These are phyloP conservation scores for Eimeria acervulina DNA, from an alignment of 169 alveolate genomes.

Conservation along the genomic window DNA sequence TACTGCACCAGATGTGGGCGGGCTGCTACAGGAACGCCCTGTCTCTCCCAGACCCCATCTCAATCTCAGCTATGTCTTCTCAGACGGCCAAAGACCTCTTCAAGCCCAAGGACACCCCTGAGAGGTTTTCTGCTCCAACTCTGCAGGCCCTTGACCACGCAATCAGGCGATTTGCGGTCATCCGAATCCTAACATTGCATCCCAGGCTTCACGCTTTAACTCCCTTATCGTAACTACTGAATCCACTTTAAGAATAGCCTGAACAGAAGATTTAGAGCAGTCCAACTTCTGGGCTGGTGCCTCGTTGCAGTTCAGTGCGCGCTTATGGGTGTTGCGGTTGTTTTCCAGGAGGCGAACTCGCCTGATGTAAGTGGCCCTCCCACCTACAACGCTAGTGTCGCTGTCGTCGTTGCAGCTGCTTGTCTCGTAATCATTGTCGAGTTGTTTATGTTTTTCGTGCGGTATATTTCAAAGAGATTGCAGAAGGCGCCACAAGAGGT, in stretches of 20 bases:
- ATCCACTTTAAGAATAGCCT: background rate
- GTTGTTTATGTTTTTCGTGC: background rate
- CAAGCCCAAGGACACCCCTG: background rate
- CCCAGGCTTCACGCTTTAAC: background rate
- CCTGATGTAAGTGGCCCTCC: background rate
- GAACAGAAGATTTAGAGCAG: background rate
- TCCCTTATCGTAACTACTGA: background rate
- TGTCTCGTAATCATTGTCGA: background rate
- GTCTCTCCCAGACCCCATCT: conserved; percentile 23
- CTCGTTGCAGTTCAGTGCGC: background rate
- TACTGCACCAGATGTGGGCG: conserved; percentile 58
- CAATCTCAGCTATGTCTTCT: background rate
- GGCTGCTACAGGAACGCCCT: conserved; percentile 22
- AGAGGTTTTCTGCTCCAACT: conserved; percentile 8
- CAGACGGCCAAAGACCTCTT: background rate
- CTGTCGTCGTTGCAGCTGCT: background rate
- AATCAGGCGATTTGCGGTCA: conserved; percentile 37
- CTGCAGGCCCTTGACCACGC: conserved; percentile 18
- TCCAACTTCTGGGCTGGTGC: background rate
- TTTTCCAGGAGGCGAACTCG: background rate
- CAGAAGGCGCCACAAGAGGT: conserved; percentile 6
- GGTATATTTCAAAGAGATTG: background rate
- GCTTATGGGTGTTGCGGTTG: background rate
- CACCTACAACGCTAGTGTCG: background rate
- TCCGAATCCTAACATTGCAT: background rate